Percentiles rank a stretch among this genome's conserved stretches.
phyloP scores from a whole-genome alignment of 768 basidiomycete species.

The Calvatia gigantea region DNA sequence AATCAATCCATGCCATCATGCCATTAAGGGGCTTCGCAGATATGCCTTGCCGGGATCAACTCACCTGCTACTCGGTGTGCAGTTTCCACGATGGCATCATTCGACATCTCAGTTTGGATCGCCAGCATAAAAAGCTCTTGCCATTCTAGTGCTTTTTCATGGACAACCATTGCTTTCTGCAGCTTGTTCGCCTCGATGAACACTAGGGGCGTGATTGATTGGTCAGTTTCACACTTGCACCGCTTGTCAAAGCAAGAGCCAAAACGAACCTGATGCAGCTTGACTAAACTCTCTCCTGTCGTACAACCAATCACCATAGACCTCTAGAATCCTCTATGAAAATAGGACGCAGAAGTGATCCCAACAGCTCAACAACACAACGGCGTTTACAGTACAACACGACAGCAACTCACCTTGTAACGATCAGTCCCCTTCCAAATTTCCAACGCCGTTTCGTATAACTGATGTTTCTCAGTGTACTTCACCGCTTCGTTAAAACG shows the following conservation, averaged over 20 bases:
- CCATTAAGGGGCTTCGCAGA: neutral
- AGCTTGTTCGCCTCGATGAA: conserved; percentile 66
- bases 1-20: conserved; percentile 3
- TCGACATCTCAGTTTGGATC: conserved; percentile 40
- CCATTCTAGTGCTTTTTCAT: conserved; percentile 89
- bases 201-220: conserved; percentile 37
- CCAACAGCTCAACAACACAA: neutral
- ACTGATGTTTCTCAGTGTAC: conserved; percentile 75
- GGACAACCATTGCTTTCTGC: conserved; percentile 78
- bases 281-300: conserved; percentile 81
- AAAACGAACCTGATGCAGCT: conserved; percentile 70
- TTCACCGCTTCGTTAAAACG: conserved; percentile 76
- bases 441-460: conserved; percentile 70
- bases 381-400: neutral
- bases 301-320: conserved; percentile 87
- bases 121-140: conserved; percentile 87
- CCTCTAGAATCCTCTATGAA: conserved; percentile 58
- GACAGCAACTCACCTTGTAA: conserved; percentile 46
- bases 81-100: conserved; percentile 58
- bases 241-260: neutral
- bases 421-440: conserved; percentile 70
- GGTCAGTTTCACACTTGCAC: neutral
- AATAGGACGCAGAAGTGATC: neutral
- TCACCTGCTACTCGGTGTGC: conserved; percentile 80
- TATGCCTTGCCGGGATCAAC: conserved; percentile 24